Evolutionary conservation across 805 yeast genomes (phyloP).

Genomic region (Grigorovia yakushimaensis): DNA sequence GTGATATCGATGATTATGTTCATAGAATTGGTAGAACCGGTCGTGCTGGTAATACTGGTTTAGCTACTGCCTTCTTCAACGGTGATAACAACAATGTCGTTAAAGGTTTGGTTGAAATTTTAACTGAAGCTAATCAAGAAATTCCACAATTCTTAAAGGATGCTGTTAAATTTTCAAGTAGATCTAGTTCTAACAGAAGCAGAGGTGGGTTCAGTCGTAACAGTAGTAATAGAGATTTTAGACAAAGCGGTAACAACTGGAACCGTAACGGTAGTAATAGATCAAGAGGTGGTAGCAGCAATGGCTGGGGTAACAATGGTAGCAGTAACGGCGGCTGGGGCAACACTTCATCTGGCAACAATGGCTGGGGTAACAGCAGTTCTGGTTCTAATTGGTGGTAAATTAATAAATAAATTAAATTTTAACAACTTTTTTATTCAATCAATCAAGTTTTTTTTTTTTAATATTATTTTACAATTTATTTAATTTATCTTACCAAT

Average conservation of each 20-base stretch:
- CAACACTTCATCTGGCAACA: constrained; percentile 11
- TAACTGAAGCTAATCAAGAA: constrained; percentile 95
- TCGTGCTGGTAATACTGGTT: constrained; percentile 99
- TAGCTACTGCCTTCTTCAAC: constrained; percentile 97
- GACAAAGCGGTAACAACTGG: constrained; percentile 31
- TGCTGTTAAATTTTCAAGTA: constrained; percentile 65
- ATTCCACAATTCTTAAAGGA: constrained; percentile 81
- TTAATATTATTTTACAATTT: not conserved
- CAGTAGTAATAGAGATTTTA: constrained; percentile 40
- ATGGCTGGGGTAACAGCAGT: not conserved
- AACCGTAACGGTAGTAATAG: constrained; percentile 26
- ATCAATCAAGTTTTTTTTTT: not conserved
- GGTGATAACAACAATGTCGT: constrained; percentile 86
- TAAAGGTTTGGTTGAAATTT: constrained; percentile 76
- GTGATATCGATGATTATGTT: constrained; percentile 96
- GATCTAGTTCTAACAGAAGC: constrained; percentile 48
- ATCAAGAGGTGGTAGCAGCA: constrained; percentile 9
- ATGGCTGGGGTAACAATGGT: constrained; percentile 21
- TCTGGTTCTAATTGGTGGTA: constrained; percentile 3
- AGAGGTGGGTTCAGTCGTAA: constrained; percentile 34
- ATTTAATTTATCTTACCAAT: constrained; percentile 1
- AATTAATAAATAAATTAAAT: not conserved
- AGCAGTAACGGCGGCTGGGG: constrained; percentile 30
- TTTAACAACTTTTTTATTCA: not conserved
- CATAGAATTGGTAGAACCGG: constrained; percentile 99